phyloP scores from a whole-genome alignment of 2,329 filamentous ascomycete species.

The Lasiodiplodia sp. region DNA sequence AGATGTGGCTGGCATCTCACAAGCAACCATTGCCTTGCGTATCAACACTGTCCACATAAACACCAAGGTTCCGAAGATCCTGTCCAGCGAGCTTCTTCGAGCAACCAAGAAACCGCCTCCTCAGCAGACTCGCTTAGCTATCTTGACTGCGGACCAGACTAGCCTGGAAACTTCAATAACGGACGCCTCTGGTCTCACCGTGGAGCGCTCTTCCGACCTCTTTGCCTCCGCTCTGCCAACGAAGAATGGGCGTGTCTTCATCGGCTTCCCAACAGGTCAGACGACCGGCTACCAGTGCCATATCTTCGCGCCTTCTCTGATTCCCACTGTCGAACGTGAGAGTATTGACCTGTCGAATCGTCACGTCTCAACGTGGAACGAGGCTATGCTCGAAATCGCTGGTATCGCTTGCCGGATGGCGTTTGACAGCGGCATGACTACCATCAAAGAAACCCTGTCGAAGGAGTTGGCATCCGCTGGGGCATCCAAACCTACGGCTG shows the following conservation, averaged over 20 bases:
- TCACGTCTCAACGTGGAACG: slow-evolving; percentile 94
- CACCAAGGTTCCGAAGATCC: slow-evolving; percentile 74
- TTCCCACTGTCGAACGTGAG: slow-evolving; percentile 95
- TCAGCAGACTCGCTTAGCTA: slow-evolving; percentile 82
- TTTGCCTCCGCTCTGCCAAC: slow-evolving; percentile 90
- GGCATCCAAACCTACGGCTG: slow-evolving; percentile 52
- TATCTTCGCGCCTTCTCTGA: slow-evolving; percentile 93
- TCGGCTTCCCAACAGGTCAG: slow-evolving; percentile 96
- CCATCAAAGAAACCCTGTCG: slow-evolving; percentile 62
- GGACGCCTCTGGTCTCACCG: slow-evolving; percentile 55
- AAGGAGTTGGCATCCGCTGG: slow-evolving; percentile 48
- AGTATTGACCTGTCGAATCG: slow-evolving; percentile 96
- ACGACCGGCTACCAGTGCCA: slow-evolving; percentile 94
- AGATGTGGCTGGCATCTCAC: slow-evolving; percentile 74
- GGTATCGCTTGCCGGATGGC: slow-evolving; percentile 90
- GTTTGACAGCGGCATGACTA: slow-evolving; percentile 85
- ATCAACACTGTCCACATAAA: slow-evolving; percentile 84
- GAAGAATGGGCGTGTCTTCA: slow-evolving; percentile 91
- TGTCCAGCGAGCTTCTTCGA: slow-evolving; percentile 86
- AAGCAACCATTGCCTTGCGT: slow-evolving; percentile 84
- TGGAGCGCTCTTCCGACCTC: slow-evolving; percentile 73
- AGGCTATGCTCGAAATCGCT: slow-evolving; percentile 88
- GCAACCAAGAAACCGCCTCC: slow-evolving; percentile 98
- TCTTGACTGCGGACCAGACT: slow-evolving; percentile 90
- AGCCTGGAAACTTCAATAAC: slow-evolving; percentile 73